Conservation (phyloP, 495 filamentous ascomycete genomes). For the Aspergillus homomorphus region DNA sequence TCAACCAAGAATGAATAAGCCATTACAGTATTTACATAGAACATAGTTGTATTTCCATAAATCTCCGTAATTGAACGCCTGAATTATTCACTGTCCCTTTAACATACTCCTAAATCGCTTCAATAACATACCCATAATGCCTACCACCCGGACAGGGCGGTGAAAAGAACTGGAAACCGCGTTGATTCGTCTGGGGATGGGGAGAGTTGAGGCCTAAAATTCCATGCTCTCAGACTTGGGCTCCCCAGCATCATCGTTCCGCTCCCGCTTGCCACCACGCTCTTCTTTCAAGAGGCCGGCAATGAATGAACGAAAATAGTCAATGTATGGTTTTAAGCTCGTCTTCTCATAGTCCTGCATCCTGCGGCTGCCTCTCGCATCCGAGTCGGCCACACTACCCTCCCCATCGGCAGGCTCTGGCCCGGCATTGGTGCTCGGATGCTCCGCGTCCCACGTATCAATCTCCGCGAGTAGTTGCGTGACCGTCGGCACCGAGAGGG, state of each 20-base stretch:
- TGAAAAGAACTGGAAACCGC: background rate
- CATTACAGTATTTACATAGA: background rate
- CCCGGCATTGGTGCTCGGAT: slow-evolving; percentile 30
- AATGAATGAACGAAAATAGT: slow-evolving; percentile 83
- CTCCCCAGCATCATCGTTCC: slow-evolving; percentile 54
- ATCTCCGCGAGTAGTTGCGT: slow-evolving; percentile 76
- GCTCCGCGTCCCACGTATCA: slow-evolving; percentile 62
- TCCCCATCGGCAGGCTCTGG: slow-evolving; percentile 37
- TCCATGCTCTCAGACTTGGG: slow-evolving; percentile 54
- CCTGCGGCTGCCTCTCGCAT: slow-evolving; percentile 42
- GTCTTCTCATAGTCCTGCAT: slow-evolving; percentile 95
- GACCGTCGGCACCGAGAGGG: slow-evolving; percentile 81
- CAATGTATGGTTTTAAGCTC: slow-evolving; percentile 86
- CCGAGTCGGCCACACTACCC: slow-evolving; percentile 33
- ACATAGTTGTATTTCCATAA: background rate
- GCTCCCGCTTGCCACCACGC: slow-evolving; percentile 67
- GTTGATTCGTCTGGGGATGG: background rate
- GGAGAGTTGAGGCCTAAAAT: slow-evolving; percentile 29
- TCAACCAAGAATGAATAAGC: background rate
- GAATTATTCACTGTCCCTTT: background rate
- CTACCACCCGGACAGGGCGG: background rate
- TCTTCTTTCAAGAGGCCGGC: slow-evolving; percentile 77
- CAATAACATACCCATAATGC: background rate
- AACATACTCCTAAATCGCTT: background rate
- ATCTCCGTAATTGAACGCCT: background rate